Evolutionary conservation across 2,329 filamentous ascomycete species (phyloP), one percentile per base, ranked within the genome.

Genomic region (Stylonectria norvegica): DNA sequence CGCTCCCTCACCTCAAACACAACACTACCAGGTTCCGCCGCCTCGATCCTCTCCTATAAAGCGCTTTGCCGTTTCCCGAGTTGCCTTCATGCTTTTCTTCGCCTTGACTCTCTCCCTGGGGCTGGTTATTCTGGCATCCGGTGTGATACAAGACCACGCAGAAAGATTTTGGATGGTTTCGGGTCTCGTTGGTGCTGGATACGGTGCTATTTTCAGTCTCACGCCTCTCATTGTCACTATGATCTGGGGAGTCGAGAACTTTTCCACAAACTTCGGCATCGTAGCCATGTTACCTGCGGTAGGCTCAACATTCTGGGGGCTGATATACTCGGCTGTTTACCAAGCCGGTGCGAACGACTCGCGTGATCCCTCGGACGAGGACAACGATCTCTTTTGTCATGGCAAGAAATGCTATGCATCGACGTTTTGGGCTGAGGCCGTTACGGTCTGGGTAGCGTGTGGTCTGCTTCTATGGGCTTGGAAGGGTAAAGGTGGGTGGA

Each of bases 171-270:
- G 89, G 77, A 66, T 91, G 34, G 86, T 95, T 7, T 94, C 89
- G 0, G 79, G 85, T 0, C 75, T 90, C 2, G 81, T 98, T 5
- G 93, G 93, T 5, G 83, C 89, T 2, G 93, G 93, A 31, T 97
- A 98, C 60, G 93, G 93, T 31, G 90, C 90, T 20, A 80, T 90
- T 16, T 98, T 97, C 70, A 86, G 81, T 34, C 76, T 97, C 5
- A 86, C 86, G 0, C 93, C 93, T 2, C 90, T 97, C 50, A 87
- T 97, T 41, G 85, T 96, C 53, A 89, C 84, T n/a, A 89, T 96
- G 8, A 91, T 98, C 32, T 98, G 93, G 93, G 93, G 93, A 18
- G 89, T 95, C 0, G 90, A 97, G 70, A 98, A 97, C 62, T 97
- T 98, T 61, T 93, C 89, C 42, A 98, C 93, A 1, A 97, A 98